These are phyloP conservation scores for Phytophthora quininea DNA, from an alignment of 352 stramenopile genomes.

Conservation along the genomic window DNA sequence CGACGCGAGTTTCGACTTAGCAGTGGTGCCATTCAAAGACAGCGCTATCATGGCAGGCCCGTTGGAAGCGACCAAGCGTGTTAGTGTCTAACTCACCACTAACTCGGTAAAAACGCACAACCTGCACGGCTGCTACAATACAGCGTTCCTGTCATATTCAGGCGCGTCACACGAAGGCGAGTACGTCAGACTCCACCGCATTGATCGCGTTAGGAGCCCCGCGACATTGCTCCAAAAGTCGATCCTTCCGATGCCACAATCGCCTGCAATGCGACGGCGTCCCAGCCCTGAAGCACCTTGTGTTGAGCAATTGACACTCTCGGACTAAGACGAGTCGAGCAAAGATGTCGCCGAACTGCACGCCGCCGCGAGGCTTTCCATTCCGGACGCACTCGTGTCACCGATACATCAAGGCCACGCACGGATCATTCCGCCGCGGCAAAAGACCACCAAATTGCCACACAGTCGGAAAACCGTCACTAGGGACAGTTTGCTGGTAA, in stretches of 20 bases:
- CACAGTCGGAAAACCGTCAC: neutral
- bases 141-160: too few species aligned
- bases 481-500: too few species aligned
- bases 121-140: neutral
- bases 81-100: neutral
- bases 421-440: conserved; percentile 17
- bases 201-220: too few species aligned
- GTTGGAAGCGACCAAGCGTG: neutral
- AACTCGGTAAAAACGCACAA: neutral
- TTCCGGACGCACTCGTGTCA: conserved; percentile 33
- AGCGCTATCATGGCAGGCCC: neutral
- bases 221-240: neutral
- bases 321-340: conserved; percentile 23
- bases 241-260: neutral
- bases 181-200: too few species aligned
- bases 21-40: neutral
- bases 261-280: neutral
- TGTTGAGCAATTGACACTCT: neutral
- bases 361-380: conserved; percentile 25
- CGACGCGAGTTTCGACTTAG: neutral
- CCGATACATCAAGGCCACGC: conserved; percentile 1
- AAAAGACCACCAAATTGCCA: conserved; percentile 1
- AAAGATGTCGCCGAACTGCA: conserved; percentile 19
- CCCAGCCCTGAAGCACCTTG: neutral
- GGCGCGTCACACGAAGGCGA: too few species aligned